Conservation (phyloP, 2,329 filamentous ascomycete genomes). For the Cadophora luteo-olivacea region DNA sequence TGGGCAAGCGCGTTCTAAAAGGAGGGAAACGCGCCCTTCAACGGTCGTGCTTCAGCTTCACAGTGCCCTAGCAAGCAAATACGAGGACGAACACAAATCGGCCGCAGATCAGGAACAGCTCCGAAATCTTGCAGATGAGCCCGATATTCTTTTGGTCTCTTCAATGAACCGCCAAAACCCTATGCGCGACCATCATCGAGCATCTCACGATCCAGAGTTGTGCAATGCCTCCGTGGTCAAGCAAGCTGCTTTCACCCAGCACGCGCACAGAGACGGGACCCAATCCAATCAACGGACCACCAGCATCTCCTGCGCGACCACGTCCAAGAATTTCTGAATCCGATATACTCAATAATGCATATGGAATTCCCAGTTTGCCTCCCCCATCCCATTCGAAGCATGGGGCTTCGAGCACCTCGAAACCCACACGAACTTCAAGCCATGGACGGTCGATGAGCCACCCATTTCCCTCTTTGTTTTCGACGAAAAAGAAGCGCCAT, state of each 20-base stretch:
- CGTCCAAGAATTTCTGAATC: conserved; percentile 41
- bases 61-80: conserved; percentile 13
- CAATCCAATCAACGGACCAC: conserved; percentile 20
- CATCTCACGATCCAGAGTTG: conserved; percentile 31
- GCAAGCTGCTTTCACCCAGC: conserved; percentile 40
- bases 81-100: conserved; percentile 11
- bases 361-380: conserved; percentile 41
- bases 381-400: conserved; percentile 27
- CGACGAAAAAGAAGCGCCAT: conserved; percentile 61
- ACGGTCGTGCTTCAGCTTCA: conserved; percentile 6
- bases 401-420: conserved; percentile 30
- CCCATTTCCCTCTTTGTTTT: conserved; percentile 77
- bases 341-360: conserved; percentile 43
- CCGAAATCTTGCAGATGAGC: conserved; percentile 19
- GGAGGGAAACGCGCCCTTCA: conserved; percentile 2
- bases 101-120: conserved; percentile 17
- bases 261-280: conserved; percentile 36
- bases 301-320: conserved; percentile 33
- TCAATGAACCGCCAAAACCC: conserved; percentile 35
- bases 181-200: conserved; percentile 29
- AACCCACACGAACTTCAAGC: conserved; percentile 26
- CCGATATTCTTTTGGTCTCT: conserved; percentile 19
- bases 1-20: conserved; percentile 1
- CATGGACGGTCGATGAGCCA: conserved; percentile 71
- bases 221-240: conserved; percentile 45